These are phyloP conservation scores for Mucor plumbeus DNA, from an alignment of 371 early-diverging fungal species.

Conservation along the genomic window DNA sequence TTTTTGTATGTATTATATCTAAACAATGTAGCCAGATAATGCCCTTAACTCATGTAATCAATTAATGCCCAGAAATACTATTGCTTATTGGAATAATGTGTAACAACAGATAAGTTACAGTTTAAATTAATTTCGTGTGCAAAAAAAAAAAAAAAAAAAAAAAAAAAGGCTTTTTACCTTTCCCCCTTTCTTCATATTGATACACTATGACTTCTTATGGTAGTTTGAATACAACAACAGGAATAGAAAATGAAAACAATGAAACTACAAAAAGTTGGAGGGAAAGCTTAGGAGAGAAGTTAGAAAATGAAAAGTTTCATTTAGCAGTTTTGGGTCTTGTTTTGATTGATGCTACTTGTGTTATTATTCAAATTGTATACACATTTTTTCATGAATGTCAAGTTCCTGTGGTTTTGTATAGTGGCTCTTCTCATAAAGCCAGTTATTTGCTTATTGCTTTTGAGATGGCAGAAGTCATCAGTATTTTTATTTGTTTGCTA, in stretches of 20 bases:
- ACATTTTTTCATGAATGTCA: constrained; percentile 42
- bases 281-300: constrained; percentile 36
- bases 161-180: constrained; percentile 7
- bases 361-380: constrained; percentile 38
- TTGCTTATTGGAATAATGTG: too few relatives aligned
- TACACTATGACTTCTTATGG: constrained; percentile 23
- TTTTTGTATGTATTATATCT: too few relatives aligned
- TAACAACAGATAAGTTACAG: too few relatives aligned
- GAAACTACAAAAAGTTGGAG: constrained; percentile 32
- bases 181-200: constrained; percentile 6
- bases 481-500: constrained; percentile 39
- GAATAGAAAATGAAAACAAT: background rate
- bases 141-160: background rate
- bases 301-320: constrained; percentile 45
- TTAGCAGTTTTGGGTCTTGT: constrained; percentile 36
- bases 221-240: constrained; percentile 9
- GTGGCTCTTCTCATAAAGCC: background rate
- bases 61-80: too few relatives aligned
- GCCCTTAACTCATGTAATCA: too few relatives aligned
- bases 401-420: constrained; percentile 1
- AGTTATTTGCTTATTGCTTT: constrained; percentile 28
- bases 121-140: background rate
- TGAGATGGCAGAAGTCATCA: constrained; percentile 40
- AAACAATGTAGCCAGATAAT: too few relatives aligned
- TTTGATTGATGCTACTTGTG: constrained; percentile 43